Conservation (phyloP, 495 filamentous ascomycete species). For the Amniculicola lignicola region DNA sequence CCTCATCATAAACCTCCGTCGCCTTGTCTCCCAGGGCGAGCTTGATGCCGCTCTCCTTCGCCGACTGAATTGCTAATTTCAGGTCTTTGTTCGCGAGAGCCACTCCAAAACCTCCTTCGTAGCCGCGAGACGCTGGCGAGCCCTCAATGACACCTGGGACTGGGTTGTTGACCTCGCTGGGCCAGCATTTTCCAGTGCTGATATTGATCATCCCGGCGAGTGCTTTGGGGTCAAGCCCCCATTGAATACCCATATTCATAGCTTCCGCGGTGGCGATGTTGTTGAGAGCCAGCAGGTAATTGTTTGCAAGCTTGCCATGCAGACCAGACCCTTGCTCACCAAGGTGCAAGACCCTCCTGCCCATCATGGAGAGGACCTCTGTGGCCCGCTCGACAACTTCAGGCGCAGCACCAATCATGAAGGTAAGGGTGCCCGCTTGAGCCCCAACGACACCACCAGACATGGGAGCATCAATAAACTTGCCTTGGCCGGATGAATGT, state of each 20-base stretch:
- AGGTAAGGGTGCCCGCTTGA: conserved; percentile 47
- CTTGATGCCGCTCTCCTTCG: conserved; percentile 36
- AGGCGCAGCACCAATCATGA: conserved; percentile 74
- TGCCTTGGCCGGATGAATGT: conserved; percentile 33
- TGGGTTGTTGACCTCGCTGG: conserved; percentile 88
- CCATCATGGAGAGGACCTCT: conserved; percentile 71
- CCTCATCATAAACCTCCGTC: conserved; percentile 40
- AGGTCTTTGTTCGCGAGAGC: conserved; percentile 73
- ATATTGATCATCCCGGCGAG: conserved; percentile 79
- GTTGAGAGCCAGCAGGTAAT: conserved; percentile 86
- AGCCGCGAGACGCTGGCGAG: conserved; percentile 69
- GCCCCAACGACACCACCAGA: conserved; percentile 51
- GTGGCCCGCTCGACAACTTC: conserved; percentile 58
- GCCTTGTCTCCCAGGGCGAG: conserved; percentile 36
- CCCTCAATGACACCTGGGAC: conserved; percentile 77
- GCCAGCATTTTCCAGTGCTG: conserved; percentile 86
- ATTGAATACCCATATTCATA: conserved; percentile 84
- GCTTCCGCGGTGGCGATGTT: conserved; percentile 91
- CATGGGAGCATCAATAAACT: conserved; percentile 44
- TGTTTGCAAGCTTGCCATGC: conserved; percentile 86
- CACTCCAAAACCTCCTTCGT: conserved; percentile 79
- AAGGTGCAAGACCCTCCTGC: conserved; percentile 74
- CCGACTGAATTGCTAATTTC: conserved; percentile 39
- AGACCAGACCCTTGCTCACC: conserved; percentile 77
- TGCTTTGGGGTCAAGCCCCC: conserved; percentile 76